These are phyloP conservation scores for Skeletonema marinoi DNA, from an alignment of 108 stramenopile genomes.

Conservation along the genomic window DNA sequence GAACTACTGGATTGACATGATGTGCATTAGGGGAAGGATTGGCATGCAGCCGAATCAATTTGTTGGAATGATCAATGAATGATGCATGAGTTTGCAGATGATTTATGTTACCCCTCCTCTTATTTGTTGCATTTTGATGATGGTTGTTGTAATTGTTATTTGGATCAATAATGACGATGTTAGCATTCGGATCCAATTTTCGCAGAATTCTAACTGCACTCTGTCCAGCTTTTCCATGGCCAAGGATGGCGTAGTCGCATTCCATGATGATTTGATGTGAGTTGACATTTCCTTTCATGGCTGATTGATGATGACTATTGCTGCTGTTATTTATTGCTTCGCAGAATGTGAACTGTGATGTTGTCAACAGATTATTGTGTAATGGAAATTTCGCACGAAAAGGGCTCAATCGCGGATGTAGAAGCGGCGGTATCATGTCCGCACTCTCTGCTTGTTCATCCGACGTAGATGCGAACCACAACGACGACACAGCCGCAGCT, in stretches of 20 bases:
- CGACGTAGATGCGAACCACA: not conserved
- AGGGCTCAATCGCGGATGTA: not conserved
- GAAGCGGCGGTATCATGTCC: not conserved
- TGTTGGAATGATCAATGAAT: constrained; percentile 29
- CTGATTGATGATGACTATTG: not conserved
- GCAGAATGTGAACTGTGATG: not conserved
- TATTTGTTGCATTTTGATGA: not conserved
- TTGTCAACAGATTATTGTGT: not conserved
- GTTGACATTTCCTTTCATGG: not conserved
- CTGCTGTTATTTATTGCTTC: not conserved
- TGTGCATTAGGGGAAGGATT: not conserved
- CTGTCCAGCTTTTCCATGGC: constrained; percentile 40
- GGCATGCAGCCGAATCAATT: constrained; percentile 16
- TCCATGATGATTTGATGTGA: constrained; percentile 6
- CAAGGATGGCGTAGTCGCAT: constrained; percentile 45
- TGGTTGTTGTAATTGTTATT: not conserved
- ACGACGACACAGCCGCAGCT: not conserved
- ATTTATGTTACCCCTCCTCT: not conserved
- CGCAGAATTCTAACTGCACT: constrained; percentile 37
- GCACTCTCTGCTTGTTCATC: not conserved
- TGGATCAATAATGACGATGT: constrained; percentile 45
- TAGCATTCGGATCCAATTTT: constrained; percentile 33
- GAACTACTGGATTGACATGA: constrained; percentile 18
- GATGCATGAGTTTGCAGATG: constrained; percentile 29
- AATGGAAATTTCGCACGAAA: not conserved